Evolutionary conservation across 129 eudicot species (phyloP), one percentile per base, ranked within the genome.

Genomic region (Flaveria trinervia): DNA sequence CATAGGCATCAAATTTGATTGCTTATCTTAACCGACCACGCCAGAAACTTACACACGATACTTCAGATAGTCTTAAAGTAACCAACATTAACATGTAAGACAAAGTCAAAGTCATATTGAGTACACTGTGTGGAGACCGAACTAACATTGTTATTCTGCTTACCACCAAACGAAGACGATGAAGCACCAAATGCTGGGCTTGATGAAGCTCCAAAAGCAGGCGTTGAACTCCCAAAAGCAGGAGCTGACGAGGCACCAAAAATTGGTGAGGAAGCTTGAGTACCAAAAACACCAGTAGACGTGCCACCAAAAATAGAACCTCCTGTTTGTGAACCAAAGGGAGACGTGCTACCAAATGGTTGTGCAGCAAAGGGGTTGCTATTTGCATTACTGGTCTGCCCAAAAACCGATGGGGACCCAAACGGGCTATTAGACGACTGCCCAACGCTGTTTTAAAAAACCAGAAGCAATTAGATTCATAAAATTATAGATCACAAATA

Each of bases 251-350:
- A 75, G 74, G 93, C 98, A 80, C 98, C 98, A 80, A 91, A 89
- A 11, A 74, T 86, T 5, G 97, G 90, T 59, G 96, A 87, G 18
- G 98, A 87, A 44, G 90, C 84, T 79, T 86, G 97, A 67, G 88
- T 74, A 39, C 99, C 97, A 84, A 91, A 94, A 18, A 94, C 97
- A 66, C 97, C 97, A 41, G 98, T 94, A 30, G 96, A 89, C 25
- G 88, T 94, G 79, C 92, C 84, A 49, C 97, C 96, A 70, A 89
- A 94, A 45, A 89, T 81, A 70, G 96, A 91, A 79, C 92, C 72
- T 77, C 98, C 97, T 49, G 96, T 83, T 75, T 89, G 98, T 17
- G 96, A 60, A 57, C 98, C 98, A 82, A 94, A 94, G 6, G 92
- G 90, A 43, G 84, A 86, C 23, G 96, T 71, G 73, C 84, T 88